A percentile compares a stretch with the other conserved stretches of the same genome.
phyloP scores from a whole-genome alignment of 2,329 filamentous ascomycete genomes.

The Colletotrichum falcatum region DNA sequence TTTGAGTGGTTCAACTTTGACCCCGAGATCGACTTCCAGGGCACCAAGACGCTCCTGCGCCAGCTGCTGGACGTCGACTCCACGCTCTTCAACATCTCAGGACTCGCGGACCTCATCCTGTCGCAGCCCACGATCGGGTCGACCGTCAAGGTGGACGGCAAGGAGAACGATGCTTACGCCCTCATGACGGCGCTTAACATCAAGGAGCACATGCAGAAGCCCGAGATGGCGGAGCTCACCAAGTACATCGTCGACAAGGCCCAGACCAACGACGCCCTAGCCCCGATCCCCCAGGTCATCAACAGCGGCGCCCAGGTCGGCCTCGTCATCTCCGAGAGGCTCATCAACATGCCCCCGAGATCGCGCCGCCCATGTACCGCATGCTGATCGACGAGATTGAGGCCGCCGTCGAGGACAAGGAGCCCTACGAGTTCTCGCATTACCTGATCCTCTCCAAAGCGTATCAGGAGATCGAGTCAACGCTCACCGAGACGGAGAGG shows the following conservation, averaged over 20 bases:
- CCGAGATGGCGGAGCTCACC: conserved; percentile 76
- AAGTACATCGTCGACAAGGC: conserved; percentile 76
- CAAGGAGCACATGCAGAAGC: conserved; percentile 80
- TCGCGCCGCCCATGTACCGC: conserved; percentile 91
- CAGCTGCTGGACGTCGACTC: conserved; percentile 94
- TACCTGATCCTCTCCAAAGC: conserved; percentile 92
- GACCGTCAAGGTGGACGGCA: conserved; percentile 96
- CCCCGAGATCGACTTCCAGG: conserved; percentile 91
- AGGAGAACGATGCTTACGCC: conserved; percentile 91
- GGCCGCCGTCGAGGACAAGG: conserved; percentile 88
- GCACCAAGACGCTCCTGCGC: conserved; percentile 87
- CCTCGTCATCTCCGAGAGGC: conserved; percentile 88
- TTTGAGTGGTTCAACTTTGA: conserved; percentile 99
- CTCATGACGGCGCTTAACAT: conserved; percentile 91
- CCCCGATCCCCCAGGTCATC: conserved; percentile 68
- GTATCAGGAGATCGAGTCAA: conserved; percentile 90
- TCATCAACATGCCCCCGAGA: conserved; percentile 98
- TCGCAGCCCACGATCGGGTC: conserved; percentile 90
- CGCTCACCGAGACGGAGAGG: conserved; percentile 73
- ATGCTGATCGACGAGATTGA: conserved; percentile 94
- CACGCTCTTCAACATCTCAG: conserved; percentile 87
- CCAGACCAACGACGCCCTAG: conserved; percentile 64
- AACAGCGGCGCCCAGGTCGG: conserved; percentile 73
- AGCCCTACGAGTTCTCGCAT: conserved; percentile 93
- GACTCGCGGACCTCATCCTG: conserved; percentile 86